A percentile compares a stretch with the other conserved stretches of the same genome.
These are phyloP conservation scores for Backusella macrospora DNA, from an alignment of 192 early-diverging fungal species.

Conservation along the genomic window DNA sequence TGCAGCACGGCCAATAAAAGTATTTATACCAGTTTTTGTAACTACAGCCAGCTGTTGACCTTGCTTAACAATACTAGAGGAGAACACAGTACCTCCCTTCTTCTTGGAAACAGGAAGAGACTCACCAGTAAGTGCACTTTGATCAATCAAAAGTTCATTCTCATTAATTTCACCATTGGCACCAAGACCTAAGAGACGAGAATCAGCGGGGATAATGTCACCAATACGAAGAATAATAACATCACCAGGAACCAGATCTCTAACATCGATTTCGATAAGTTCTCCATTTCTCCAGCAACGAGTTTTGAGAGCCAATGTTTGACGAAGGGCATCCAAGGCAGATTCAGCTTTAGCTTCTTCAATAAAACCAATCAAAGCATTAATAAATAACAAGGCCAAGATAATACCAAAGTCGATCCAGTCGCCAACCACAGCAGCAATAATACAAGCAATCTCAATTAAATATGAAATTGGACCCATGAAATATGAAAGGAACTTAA, in stretches of 20 bases:
- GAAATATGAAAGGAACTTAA: constrained; percentile 84
- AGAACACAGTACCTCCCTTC: constrained; percentile 81
- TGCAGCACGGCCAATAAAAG: constrained; percentile 89
- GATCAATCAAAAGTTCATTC: constrained; percentile 79
- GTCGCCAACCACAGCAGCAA: constrained; percentile 68
- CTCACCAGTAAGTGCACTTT: constrained; percentile 91
- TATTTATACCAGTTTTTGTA: constrained; percentile 85
- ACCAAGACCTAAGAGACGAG: constrained; percentile 71
- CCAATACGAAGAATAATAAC: constrained; percentile 82
- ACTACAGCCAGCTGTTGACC: constrained; percentile 90
- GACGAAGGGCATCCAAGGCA: constrained; percentile 91
- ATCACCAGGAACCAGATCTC: constrained; percentile 84
- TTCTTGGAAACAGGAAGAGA: constrained; percentile 84
- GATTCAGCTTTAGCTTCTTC: constrained; percentile 94
- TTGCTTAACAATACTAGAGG: constrained; percentile 89
- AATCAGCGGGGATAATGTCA: constrained; percentile 92
- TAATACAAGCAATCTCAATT: constrained; percentile 85
- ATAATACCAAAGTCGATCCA: constrained; percentile 86
- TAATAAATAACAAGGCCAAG: constrained; percentile 75
- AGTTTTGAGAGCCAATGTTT: constrained; percentile 89
- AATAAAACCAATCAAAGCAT: constrained; percentile 91
- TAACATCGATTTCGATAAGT: constrained; percentile 68
- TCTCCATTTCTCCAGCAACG: constrained; percentile 79
- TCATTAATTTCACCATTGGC: constrained; percentile 70
- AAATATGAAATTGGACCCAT: constrained; percentile 84